phyloP scores from a whole-genome alignment of 2,329 filamentous ascomycete species.

The Cadophora luteo-olivacea region DNA sequence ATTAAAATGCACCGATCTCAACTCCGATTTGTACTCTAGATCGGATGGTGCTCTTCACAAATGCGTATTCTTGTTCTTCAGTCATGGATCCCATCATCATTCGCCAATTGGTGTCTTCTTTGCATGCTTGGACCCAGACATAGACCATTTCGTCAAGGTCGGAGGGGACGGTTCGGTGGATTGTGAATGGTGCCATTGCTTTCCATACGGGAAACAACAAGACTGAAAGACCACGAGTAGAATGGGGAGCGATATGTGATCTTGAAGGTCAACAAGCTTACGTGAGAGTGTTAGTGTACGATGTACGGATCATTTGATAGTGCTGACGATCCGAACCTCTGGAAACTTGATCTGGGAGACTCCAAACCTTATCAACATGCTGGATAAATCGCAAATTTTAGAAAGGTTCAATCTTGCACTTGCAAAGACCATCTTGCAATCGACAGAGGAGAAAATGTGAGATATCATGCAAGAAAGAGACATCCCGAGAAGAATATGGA shows the following conservation, averaged over 20 bases:
- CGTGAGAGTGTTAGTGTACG: conserved; percentile 1
- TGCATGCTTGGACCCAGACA: not conserved
- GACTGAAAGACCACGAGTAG: not conserved
- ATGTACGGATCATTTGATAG: not conserved
- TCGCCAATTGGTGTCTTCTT: not conserved
- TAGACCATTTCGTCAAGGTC: not conserved
- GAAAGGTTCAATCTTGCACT: not conserved
- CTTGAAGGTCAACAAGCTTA: not conserved
- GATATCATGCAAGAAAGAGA: no score
- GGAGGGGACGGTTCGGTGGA: not conserved
- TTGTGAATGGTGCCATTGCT: not conserved
- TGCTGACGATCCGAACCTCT: not conserved
- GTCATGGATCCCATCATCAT: not conserved
- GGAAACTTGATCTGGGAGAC: not conserved
- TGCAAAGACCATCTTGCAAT: not conserved
- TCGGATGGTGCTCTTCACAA: not conserved
- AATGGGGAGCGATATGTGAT: not conserved
- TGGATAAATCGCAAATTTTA: not conserved
- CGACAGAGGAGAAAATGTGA: not conserved
- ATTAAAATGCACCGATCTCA: not conserved
- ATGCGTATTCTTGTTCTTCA: not conserved
- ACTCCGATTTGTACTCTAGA: not conserved
- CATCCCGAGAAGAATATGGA: no score
- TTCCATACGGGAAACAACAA: no score
- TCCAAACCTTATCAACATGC: not conserved